These are phyloP conservation scores for Colletotrichum higginsianum DNA, from an alignment of 2,329 filamentous ascomycete species.

Conservation along the genomic window DNA sequence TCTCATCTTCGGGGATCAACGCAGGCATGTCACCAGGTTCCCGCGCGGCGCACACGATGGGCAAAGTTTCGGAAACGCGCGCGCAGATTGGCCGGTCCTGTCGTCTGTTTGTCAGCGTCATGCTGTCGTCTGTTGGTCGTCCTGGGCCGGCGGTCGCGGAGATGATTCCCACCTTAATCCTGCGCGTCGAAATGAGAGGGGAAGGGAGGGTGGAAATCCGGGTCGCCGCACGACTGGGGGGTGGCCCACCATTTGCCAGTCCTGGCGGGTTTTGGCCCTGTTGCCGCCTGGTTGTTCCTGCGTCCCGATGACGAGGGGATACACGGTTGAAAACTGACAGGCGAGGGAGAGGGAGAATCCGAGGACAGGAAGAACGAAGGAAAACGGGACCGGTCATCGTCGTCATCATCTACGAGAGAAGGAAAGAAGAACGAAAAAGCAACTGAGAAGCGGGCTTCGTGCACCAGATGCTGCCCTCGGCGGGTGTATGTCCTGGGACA, in stretches of 20 bases:
- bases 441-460: slow-evolving; percentile 5
- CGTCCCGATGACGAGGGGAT: slow-evolving; percentile 34
- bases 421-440: slow-evolving; percentile 15
- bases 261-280: slow-evolving; percentile 18
- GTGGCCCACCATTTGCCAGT: slow-evolving; percentile 16
- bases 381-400: slow-evolving; percentile 20
- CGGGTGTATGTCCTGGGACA: not conserved
- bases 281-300: slow-evolving; percentile 18
- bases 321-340: not conserved
- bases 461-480: slow-evolving; percentile 16
- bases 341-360: not conserved
- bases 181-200: slow-evolving; percentile 37
- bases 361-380: not conserved
- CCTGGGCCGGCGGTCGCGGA: slow-evolving; percentile 28
- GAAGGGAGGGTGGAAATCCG: not conserved
- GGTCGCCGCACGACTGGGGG: slow-evolving; percentile 24
- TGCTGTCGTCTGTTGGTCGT: too few species aligned
- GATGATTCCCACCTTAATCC: slow-evolving; percentile 27
- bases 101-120: too few species aligned
- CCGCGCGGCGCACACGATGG: not conserved
- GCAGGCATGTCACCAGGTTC: slow-evolving; percentile 35
- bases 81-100: not conserved
- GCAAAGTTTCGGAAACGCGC: slow-evolving; percentile 35
- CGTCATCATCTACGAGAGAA: slow-evolving; percentile 5
- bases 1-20: slow-evolving; percentile 41